Percentiles rank a stretch among this genome's conserved stretches.
phyloP scores from a whole-genome alignment of 257 asterid genomes.

The Cynanchum wilfordii region DNA sequence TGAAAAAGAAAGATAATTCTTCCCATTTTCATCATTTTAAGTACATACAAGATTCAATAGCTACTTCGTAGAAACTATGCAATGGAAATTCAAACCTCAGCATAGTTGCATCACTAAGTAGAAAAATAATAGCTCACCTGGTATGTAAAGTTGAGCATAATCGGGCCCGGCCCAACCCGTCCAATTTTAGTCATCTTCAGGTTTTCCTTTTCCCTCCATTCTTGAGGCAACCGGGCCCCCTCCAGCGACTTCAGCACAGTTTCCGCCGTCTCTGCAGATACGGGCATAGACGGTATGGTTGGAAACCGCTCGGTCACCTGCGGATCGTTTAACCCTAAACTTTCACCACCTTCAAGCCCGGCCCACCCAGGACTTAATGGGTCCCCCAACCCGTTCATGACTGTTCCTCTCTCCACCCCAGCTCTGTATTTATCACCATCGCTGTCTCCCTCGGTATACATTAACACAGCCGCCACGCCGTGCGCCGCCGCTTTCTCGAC shows the following conservation, averaged over 20 bases:
- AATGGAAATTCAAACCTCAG: neutral
- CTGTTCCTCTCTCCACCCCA: slow-evolving; percentile 97
- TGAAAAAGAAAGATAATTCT: neutral
- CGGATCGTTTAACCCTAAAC: slow-evolving; percentile 43
- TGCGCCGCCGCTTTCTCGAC: slow-evolving; percentile 70
- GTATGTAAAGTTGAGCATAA: slow-evolving; percentile 64
- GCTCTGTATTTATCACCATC: slow-evolving; percentile 21
- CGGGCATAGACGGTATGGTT: slow-evolving; percentile 71
- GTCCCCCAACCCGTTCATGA: slow-evolving; percentile 86
- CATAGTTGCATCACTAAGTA: neutral
- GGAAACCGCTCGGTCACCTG: slow-evolving; percentile 57
- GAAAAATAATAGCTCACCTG: slow-evolving; percentile 39
- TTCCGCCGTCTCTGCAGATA: slow-evolving; percentile 67
- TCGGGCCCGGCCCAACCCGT: slow-evolving; percentile 79
- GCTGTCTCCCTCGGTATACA: slow-evolving; percentile 69
- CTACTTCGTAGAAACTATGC: neutral
- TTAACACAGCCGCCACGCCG: slow-evolving; percentile 73
- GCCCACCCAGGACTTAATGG: slow-evolving; percentile 95
- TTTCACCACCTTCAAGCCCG: slow-evolving; percentile 56
- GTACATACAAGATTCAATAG: neutral
- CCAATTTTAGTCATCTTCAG: slow-evolving; percentile 23
- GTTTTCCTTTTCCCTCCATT: slow-evolving; percentile 45
- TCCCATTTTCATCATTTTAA: neutral
- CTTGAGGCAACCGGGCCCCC: slow-evolving; percentile 46
- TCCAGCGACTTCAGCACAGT: slow-evolving; percentile 46